These are phyloP conservation scores for Ganoderma resinaceum DNA, from an alignment of 1,284 basidiomycete species.

Conservation along the genomic window DNA sequence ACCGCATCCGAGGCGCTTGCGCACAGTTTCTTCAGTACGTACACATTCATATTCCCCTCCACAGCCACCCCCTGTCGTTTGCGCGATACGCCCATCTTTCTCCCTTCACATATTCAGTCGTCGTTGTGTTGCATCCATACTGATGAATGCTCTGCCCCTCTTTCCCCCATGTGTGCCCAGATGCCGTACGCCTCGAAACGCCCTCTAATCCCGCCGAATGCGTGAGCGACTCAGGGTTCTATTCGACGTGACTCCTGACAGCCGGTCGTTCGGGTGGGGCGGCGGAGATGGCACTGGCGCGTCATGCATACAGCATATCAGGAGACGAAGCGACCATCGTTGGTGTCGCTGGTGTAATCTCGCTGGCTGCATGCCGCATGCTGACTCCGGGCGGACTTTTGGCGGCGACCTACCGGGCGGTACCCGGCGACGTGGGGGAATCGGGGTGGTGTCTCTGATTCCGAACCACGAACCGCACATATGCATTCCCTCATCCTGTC, in stretches of 20 bases:
- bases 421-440: not conserved
- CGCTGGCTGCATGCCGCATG: not conserved
- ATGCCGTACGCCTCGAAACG: conserved; percentile 62
- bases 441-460: not conserved
- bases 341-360: not conserved
- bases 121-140: not conserved
- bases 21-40: conserved; percentile 81
- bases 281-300: conserved; percentile 7
- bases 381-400: not conserved
- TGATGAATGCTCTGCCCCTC: not conserved
- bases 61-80: conserved; percentile 18
- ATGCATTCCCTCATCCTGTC: not conserved
- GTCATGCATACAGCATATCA: not conserved
- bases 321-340: not conserved
- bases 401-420: not conserved
- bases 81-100: not conserved
- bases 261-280: not conserved
- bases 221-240: conserved; percentile 66
- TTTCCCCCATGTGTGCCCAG: conserved; percentile 34
- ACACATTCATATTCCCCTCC: conserved; percentile 4
- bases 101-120: not conserved
- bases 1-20: conserved; percentile 82
- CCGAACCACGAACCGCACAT: not conserved
- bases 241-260: conserved; percentile 40
- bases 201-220: conserved; percentile 56